phyloP scores from a whole-genome alignment of 2,329 filamentous ascomycete genomes.

The Podosphaera fusca region DNA sequence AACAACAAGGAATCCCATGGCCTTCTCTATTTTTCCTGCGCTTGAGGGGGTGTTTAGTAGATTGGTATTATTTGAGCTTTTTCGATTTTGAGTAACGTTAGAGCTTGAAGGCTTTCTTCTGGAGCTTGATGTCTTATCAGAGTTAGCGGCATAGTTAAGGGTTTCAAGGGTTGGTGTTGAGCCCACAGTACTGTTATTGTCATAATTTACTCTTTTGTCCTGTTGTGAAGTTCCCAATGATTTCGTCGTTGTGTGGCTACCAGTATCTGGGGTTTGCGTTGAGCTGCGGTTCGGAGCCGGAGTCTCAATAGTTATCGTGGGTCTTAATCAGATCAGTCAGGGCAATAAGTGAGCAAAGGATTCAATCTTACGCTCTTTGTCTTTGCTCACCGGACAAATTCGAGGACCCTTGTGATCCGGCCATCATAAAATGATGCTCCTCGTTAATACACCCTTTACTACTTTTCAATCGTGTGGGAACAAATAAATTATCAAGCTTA shows the following conservation, averaged over 20 bases:
- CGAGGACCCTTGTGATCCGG: neutral
- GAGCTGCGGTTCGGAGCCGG: constrained; percentile 19
- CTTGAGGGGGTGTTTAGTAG: constrained; percentile 41
- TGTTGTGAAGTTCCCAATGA: constrained; percentile 14
- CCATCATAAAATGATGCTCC: neutral
- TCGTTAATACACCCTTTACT: neutral
- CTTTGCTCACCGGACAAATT: constrained; percentile 9
- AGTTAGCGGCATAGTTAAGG: neutral
- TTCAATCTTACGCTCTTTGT: constrained; percentile 15
- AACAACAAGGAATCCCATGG: constrained; percentile 34
- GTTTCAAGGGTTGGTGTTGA: constrained; percentile 1
- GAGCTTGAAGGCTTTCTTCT: constrained; percentile 30
- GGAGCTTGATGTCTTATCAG: constrained; percentile 13
- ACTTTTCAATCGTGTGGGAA: too few relatives aligned
- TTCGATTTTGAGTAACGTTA: constrained; percentile 34
- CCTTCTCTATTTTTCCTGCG: constrained; percentile 23
- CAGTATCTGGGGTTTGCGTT: neutral
- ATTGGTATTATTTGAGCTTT: constrained; percentile 39
- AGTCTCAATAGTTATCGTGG: constrained; percentile 33
- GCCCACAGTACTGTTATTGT: constrained; percentile 13
- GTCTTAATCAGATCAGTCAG: constrained; percentile 14
- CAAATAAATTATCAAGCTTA: neutral
- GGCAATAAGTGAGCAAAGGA: constrained; percentile 2
- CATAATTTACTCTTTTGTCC: constrained; percentile 16
- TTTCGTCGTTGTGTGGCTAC: neutral